phyloP scores from a whole-genome alignment of 2,329 filamentous ascomycete species.

The Ophiostoma tasmaniense region DNA sequence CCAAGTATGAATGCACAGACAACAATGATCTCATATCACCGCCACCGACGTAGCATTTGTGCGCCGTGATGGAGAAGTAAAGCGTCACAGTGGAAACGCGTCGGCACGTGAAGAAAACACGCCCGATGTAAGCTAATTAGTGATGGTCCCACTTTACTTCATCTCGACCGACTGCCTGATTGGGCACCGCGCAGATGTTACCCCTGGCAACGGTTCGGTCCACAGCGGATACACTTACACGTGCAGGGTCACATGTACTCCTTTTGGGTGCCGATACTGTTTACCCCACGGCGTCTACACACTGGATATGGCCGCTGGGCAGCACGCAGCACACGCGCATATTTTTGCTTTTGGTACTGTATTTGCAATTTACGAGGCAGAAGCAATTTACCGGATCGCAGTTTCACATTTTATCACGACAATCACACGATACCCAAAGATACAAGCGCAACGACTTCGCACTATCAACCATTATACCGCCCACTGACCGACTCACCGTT shows the following conservation, averaged over 20 bases:
- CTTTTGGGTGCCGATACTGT: slow-evolving; percentile 1
- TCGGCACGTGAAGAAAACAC: not conserved
- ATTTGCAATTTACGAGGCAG: not conserved
- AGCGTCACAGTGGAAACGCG: not conserved
- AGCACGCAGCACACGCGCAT: not conserved
- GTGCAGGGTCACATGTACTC: not conserved
- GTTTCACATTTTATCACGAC: not conserved
- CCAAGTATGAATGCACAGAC: too few relatives aligned
- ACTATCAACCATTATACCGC: not conserved
- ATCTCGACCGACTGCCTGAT: not conserved
- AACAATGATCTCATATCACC: not conserved
- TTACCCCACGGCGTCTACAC: slow-evolving; percentile 8
- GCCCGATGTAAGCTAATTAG: not conserved
- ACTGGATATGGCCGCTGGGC: not conserved
- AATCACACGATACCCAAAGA: not conserved
- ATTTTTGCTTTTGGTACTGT: not conserved
- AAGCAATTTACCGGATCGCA: not conserved
- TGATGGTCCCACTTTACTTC: not conserved
- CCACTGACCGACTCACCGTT: slow-evolving; percentile 6
- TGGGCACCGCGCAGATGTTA: not conserved
- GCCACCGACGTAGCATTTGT: not conserved
- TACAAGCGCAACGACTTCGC: not conserved
- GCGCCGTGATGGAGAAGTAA: not conserved
- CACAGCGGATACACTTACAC: not conserved
- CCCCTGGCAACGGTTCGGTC: not conserved